A percentile compares a stretch with the other conserved stretches of the same genome.
Evolutionary conservation across 306 rosid species (phyloP).

Genomic region (Quercus robur): DNA sequence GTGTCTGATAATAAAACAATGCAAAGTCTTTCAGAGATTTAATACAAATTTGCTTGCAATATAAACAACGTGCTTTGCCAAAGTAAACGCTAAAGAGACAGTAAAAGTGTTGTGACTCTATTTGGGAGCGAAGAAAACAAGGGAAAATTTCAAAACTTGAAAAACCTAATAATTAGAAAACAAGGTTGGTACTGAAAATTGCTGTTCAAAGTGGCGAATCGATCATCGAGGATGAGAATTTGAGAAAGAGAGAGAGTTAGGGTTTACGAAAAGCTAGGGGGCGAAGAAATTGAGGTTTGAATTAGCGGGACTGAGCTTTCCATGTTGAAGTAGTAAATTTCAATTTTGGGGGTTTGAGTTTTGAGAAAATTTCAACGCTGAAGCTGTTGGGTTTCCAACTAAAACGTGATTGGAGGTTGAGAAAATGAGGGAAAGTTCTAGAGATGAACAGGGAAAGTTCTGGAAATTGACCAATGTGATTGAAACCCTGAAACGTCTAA

Average conservation of each 20-base stretch:
- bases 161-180: not conserved
- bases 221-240: slow-evolving; percentile 16
- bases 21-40: slow-evolving; percentile 20
- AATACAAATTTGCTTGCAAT: slow-evolving; percentile 5
- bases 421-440: too few species aligned
- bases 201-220: slow-evolving; percentile 1
- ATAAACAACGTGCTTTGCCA: slow-evolving; percentile 33
- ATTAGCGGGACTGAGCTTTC: too few species aligned
- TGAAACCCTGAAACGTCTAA: too few species aligned
- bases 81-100: slow-evolving; percentile 39
- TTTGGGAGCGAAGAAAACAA: slow-evolving; percentile 10
- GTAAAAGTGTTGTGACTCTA: not conserved
- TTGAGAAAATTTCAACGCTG: too few species aligned
- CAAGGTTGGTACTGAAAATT: slow-evolving; percentile 19
- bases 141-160: not conserved
- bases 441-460: too few species aligned
- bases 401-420: too few species aligned
- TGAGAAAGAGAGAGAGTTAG: not conserved
- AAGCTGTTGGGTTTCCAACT: too few species aligned
- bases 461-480: too few species aligned
- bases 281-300: too few species aligned
- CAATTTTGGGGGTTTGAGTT: too few species aligned
- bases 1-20: slow-evolving; percentile 38
- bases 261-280: slow-evolving; percentile 25
- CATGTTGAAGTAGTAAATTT: too few species aligned